A percentile compares a stretch with the other conserved stretches of the same genome.
These are phyloP conservation scores for Chiua sp. DNA, from an alignment of 1,284 basidiomycete genomes.

Conservation along the genomic window DNA sequence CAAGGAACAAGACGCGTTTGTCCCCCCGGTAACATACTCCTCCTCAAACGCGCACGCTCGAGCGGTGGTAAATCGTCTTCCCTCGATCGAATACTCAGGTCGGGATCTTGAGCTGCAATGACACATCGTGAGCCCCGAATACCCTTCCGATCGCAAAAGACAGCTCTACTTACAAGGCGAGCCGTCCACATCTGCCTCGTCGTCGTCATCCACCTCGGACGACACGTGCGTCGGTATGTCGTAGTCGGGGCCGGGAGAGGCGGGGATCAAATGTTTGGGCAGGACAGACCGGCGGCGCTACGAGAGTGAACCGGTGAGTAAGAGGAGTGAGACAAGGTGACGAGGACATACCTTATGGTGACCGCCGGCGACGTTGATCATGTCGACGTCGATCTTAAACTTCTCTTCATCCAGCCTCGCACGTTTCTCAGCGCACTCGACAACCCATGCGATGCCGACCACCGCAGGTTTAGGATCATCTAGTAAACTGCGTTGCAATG, in stretches of 20 bases:
- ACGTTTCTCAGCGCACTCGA: constrained; percentile 60
- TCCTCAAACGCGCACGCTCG: constrained; percentile 54
- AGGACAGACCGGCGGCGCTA: constrained; percentile 71
- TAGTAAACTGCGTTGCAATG: constrained; percentile 48
- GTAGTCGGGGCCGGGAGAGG: constrained; percentile 34
- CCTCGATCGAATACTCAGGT: constrained; percentile 36
- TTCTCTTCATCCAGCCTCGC: constrained; percentile 67
- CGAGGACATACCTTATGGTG: constrained; percentile 64
- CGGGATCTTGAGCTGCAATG: constrained; percentile 30
- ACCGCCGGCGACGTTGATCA: constrained; percentile 66
- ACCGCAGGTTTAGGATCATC: constrained; percentile 76
- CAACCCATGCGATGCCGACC: constrained; percentile 93
- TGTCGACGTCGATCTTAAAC: constrained; percentile 73
- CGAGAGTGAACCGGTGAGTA: not conserved
- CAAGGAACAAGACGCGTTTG: constrained; percentile 28
- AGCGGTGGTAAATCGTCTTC: constrained; percentile 60
- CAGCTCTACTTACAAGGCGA: constrained; percentile 47
- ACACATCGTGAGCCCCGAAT: constrained; percentile 4
- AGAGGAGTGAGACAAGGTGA: not conserved
- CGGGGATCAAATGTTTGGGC: constrained; percentile 57
- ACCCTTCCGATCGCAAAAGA: not conserved
- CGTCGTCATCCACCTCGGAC: constrained; percentile 38
- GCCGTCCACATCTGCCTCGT: constrained; percentile 43
- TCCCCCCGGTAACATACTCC: constrained; percentile 34
- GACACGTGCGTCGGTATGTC: constrained; percentile 20